A percentile compares a stretch with the other conserved stretches of the same genome.
phyloP scores from a whole-genome alignment of 768 basidiomycete species.

The Naematelia aurantialba region DNA sequence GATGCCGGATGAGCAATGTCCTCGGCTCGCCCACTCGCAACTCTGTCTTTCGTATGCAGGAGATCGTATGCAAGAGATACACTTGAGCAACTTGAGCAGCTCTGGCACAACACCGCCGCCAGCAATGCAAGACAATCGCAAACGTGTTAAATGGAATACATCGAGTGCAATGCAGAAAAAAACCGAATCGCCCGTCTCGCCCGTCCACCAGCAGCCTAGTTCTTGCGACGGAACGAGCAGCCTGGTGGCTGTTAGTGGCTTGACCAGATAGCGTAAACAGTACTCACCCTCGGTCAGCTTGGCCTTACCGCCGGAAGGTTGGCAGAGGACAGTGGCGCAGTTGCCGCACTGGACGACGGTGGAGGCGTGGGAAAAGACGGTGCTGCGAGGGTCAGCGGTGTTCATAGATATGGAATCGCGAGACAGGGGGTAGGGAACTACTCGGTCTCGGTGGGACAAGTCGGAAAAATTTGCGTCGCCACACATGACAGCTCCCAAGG shows the following conservation, averaged over 20 bases:
- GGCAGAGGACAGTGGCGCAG: conserved; percentile 92
- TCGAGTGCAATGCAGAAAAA: background rate
- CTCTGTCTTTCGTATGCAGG: too few species aligned
- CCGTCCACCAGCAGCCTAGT: conserved; percentile 7
- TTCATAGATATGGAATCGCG: background rate
- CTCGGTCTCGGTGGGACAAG: too few species aligned
- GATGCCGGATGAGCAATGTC: background rate
- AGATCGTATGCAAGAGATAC: too few species aligned
- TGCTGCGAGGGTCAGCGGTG: conserved; percentile 77
- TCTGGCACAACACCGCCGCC: too few species aligned
- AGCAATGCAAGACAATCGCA: too few species aligned
- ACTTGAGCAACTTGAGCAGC: too few species aligned
- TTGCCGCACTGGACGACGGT: conserved; percentile 91
- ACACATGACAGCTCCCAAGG: too few species aligned
- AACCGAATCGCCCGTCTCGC: background rate
- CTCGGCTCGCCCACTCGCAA: too few species aligned
- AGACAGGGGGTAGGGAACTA: too few species aligned
- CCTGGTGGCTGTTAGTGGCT: background rate
- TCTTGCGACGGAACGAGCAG: conserved; percentile 22
- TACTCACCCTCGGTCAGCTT: conserved; percentile 91
- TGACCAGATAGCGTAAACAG: background rate
- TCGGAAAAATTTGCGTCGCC: too few species aligned
- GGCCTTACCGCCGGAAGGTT: conserved; percentile 97
- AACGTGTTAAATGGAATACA: background rate
- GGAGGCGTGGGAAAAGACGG: conserved; percentile 99